Evolutionary conservation across 257 asterid species (phyloP).

Genomic region (Penstemon barbatus): DNA sequence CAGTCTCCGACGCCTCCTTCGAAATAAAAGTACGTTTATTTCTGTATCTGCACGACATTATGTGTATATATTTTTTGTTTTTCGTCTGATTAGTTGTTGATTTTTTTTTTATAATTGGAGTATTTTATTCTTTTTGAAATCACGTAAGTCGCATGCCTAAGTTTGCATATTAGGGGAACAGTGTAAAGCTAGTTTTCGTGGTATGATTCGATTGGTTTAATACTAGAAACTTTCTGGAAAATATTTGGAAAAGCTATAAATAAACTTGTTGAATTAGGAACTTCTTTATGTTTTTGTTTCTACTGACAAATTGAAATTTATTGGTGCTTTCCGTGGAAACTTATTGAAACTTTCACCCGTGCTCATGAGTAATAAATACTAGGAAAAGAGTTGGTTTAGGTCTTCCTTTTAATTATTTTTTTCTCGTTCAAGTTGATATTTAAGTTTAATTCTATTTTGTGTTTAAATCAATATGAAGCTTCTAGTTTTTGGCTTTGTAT

Average conservation of each 20-base stretch:
- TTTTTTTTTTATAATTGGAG: not conserved
- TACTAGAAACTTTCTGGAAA: no score
- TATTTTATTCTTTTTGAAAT: conserved; percentile 3
- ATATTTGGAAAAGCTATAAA: no score
- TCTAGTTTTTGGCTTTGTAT: not conserved
- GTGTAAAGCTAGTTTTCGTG: not conserved
- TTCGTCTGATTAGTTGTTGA: conserved; percentile 20
- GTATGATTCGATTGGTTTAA: no score
- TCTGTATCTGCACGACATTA: not conserved
- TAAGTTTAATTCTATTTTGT: not conserved
- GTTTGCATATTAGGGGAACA: conserved; percentile 15
- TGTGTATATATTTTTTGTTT: not conserved
- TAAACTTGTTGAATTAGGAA: no score
- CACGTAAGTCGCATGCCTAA: conserved; percentile 22
- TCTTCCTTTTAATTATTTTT: not conserved
- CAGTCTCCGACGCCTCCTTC: conserved; percentile 50
- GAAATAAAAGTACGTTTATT: conserved; percentile 40
- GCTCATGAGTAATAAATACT: not conserved
- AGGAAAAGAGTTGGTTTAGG: conserved; percentile 3
- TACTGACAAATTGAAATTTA: no score
- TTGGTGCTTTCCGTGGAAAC: no score
- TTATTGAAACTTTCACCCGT: no score
- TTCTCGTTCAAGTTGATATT: not conserved
- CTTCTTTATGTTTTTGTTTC: no score
- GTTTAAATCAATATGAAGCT: not conserved